Percentiles rank a stretch among this genome's conserved stretches.
Evolutionary conservation across 2,329 filamentous ascomycete genomes (phyloP).

Genomic region (Scytalidium lignicola): DNA sequence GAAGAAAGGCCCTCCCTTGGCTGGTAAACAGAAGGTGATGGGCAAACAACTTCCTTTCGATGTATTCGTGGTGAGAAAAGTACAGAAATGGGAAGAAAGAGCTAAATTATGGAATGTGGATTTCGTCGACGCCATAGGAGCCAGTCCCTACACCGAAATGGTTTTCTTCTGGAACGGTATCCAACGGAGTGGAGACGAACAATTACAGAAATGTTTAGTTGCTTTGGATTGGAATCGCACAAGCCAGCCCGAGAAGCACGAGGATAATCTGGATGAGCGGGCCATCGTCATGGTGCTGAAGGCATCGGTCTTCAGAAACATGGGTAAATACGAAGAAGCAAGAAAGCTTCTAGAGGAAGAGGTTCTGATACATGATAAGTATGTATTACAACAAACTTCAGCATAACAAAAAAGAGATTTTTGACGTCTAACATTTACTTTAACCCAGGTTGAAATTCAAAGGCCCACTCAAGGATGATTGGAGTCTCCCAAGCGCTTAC

Average conservation of each 20-base stretch:
- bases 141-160: constrained; percentile 84
- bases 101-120: constrained; percentile 61
- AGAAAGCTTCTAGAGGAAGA: constrained; percentile 55
- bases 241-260: constrained; percentile 39
- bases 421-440: background rate
- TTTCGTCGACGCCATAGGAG: constrained; percentile 74
- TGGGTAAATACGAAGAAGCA: constrained; percentile 60
- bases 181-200: constrained; percentile 66
- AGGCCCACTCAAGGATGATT: constrained; percentile 61
- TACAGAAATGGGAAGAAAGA: constrained; percentile 81
- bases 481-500: constrained; percentile 66
- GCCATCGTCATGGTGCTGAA: constrained; percentile 63
- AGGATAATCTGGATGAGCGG: constrained; percentile 51
- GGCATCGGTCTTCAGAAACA: constrained; percentile 59
- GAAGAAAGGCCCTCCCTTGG: constrained; percentile 64
- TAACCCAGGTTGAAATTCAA: constrained; percentile 45
- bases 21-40: constrained; percentile 87
- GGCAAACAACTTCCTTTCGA: constrained; percentile 86
- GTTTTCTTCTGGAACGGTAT: constrained; percentile 89
- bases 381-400: constrained; percentile 21
- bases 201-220: constrained; percentile 59
- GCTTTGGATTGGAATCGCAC: constrained; percentile 63
- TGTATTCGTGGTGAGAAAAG: constrained; percentile 74
- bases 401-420: constrained; percentile 8
- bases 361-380: constrained; percentile 62